Evolutionary conservation across 2,329 filamentous ascomycete genomes (phyloP).

Genomic region (Bimuria novae-zelandiae): DNA sequence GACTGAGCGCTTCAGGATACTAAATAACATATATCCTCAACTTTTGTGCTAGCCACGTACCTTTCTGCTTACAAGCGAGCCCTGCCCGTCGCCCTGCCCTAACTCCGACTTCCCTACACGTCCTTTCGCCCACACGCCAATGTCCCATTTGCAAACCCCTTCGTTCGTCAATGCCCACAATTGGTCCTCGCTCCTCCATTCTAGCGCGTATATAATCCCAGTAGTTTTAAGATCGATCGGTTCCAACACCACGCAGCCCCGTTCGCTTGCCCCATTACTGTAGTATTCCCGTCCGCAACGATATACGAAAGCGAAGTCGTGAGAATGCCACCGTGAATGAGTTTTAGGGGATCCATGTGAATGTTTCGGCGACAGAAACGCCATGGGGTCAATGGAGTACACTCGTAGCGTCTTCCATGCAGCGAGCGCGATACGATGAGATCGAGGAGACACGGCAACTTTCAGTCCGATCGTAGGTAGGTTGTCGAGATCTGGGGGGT

Average conservation of each 20-base stretch:
- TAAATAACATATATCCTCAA: not conserved
- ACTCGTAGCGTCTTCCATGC: slow-evolving; percentile 28
- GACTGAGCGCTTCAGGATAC: not conserved
- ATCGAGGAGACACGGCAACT: slow-evolving; percentile 21
- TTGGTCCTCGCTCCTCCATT: slow-evolving; percentile 25
- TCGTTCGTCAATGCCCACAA: slow-evolving; percentile 29
- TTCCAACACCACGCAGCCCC: slow-evolving; percentile 20
- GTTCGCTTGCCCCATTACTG: not conserved
- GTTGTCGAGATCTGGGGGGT: slow-evolving; percentile 14
- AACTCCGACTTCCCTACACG: slow-evolving; percentile 8
- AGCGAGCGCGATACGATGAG: slow-evolving; percentile 28
- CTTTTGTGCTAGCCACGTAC: not conserved
- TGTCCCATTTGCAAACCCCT: slow-evolving; percentile 23
- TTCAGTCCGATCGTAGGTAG: slow-evolving; percentile 25
- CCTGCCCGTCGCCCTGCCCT: not conserved
- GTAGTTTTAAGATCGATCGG: slow-evolving; percentile 19
- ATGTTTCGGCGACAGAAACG: slow-evolving; percentile 23
- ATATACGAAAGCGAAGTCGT: slow-evolving; percentile 15
- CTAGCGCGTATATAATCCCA: slow-evolving; percentile 21
- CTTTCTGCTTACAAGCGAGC: no score
- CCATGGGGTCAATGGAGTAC: slow-evolving; percentile 22
- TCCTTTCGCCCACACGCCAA: slow-evolving; percentile 9
- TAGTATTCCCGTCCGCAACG: slow-evolving; percentile 18
- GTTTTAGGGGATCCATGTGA: not conserved
- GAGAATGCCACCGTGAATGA: not conserved